phyloP scores from a whole-genome alignment of 148 eudicot genomes.

The Tetragonia tetragonoides region DNA sequence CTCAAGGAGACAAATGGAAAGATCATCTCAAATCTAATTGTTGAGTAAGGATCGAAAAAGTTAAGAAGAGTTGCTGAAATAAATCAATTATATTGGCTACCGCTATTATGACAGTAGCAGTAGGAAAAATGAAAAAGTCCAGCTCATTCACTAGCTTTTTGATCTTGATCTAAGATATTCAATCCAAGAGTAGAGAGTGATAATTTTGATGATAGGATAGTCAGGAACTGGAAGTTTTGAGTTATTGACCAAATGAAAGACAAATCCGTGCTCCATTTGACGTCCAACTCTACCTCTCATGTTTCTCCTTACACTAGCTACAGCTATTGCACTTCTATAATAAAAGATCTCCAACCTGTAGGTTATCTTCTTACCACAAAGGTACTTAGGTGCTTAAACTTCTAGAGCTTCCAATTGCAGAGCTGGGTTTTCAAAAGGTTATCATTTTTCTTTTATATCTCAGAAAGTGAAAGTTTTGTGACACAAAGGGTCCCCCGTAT shows the following conservation, averaged over 20 bases:
- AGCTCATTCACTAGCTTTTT: neutral
- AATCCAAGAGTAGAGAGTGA: neutral
- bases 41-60: too few species aligned
- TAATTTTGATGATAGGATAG: neutral
- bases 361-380: too few species aligned
- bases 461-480: too few species aligned
- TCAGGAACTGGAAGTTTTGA: neutral
- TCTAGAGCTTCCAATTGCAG: too few species aligned
- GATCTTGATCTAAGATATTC: neutral
- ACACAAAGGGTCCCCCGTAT: too few species aligned
- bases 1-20: neutral
- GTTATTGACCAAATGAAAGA: neutral
- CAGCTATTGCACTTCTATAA: neutral
- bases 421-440: too few species aligned
- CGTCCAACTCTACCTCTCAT: neutral
- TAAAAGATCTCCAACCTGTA: neutral
- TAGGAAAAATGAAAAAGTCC: neutral
- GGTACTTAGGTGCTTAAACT: too few species aligned
- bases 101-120: neutral
- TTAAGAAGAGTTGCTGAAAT: neutral
- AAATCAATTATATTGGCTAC: neutral
- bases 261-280: neutral
- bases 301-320: neutral
- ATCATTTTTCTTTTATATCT: too few species aligned
- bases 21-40: too few species aligned